phyloP scores from a whole-genome alignment of 2,329 filamentous ascomycete genomes.

The Aschersonia sp. region DNA sequence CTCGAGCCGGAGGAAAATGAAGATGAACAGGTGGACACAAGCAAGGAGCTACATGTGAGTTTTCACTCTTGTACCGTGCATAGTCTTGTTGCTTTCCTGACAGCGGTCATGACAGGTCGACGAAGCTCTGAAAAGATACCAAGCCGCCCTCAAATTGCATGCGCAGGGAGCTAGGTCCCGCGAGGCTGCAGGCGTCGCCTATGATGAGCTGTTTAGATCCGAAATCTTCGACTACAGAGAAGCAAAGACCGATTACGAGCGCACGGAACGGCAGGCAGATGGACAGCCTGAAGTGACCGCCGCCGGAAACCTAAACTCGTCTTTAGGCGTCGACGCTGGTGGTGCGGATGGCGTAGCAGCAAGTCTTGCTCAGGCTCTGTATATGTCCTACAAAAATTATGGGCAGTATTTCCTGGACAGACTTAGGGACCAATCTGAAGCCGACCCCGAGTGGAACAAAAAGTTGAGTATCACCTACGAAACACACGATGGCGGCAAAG shows the following conservation, averaged over 20 bases:
- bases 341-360: slow-evolving; percentile 62
- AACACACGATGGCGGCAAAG: slow-evolving; percentile 22
- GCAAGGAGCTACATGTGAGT: slow-evolving; percentile 70
- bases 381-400: slow-evolving; percentile 89
- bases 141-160: slow-evolving; percentile 79
- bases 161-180: slow-evolving; percentile 70
- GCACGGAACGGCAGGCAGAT: slow-evolving; percentile 44
- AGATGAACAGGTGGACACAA: slow-evolving; percentile 87
- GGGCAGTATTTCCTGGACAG: slow-evolving; percentile 79
- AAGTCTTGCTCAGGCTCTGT: slow-evolving; percentile 76
- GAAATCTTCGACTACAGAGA: slow-evolving; percentile 92
- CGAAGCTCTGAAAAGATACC: slow-evolving; percentile 89
- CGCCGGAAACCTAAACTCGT: slow-evolving; percentile 32
- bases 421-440: slow-evolving; percentile 16
- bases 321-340: slow-evolving; percentile 40
- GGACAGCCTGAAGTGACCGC: slow-evolving; percentile 23
- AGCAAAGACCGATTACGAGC: slow-evolving; percentile 69
- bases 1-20: slow-evolving; percentile 82
- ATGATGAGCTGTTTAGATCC: slow-evolving; percentile 71
- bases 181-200: slow-evolving; percentile 63
- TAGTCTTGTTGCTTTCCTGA: too few species aligned
- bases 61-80: too few species aligned
- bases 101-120: slow-evolving; percentile 46
- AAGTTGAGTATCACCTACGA: slow-evolving; percentile 13
- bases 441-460: slow-evolving; percentile 36